Conservation (phyloP, 73 alveolate genomes). For the Paramecium tetraurelia region DNA sequence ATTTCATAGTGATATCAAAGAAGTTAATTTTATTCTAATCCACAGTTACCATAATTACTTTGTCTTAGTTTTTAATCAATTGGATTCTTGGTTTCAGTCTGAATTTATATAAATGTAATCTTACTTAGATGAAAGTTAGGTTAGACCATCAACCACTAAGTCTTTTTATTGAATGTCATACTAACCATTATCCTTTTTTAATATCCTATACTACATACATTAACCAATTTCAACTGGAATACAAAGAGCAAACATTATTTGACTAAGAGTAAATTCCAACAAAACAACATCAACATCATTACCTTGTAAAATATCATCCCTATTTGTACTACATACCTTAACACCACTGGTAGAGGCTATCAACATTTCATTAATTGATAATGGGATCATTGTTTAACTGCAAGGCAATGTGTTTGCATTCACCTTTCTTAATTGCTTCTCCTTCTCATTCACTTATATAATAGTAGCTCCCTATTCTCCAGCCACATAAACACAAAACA, state of each 20-base stretch:
- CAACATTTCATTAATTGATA: neutral
- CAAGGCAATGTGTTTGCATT: slow-evolving; percentile 1
- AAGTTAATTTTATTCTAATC: neutral
- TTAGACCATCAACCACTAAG: neutral
- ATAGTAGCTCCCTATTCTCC: slow-evolving; percentile 3
- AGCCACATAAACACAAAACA: neutral
- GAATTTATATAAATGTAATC: neutral
- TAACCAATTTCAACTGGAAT: neutral
- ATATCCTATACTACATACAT: neutral
- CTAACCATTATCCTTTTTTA: neutral
- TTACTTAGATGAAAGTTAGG: neutral
- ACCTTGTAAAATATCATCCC: neutral
- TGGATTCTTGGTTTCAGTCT: neutral
- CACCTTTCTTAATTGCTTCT: neutral
- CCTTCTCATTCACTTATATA: neutral
- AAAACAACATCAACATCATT: neutral
- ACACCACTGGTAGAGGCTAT: neutral
- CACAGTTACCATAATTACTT: neutral
- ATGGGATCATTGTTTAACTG: neutral
- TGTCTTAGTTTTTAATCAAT: neutral
- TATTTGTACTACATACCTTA: neutral
- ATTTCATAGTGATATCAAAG: neutral
- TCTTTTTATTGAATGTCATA: neutral
- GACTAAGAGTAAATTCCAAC: neutral
- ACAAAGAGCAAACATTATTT: neutral